These are phyloP conservation scores for Achaetomium macrosporum DNA, from an alignment of 2,329 filamentous ascomycete species.

Conservation along the genomic window DNA sequence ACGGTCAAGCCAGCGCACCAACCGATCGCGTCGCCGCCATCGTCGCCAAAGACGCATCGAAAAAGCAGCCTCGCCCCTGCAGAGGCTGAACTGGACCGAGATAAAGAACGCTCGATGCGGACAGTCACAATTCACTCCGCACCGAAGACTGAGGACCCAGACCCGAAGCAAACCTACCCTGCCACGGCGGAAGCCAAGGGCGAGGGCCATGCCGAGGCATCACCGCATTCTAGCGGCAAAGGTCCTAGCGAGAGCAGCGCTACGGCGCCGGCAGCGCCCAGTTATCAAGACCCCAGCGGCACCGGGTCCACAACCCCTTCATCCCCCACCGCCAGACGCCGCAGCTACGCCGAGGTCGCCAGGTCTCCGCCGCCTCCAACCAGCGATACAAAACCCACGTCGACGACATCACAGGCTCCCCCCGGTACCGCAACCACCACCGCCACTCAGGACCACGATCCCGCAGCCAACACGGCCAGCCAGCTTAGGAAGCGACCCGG, in stretches of 20 bases:
- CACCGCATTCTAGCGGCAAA: neutral
- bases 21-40: neutral
- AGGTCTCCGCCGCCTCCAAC: neutral
- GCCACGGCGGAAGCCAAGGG: neutral
- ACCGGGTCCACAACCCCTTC: neutral
- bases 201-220: neutral
- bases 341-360: slow-evolving; percentile 6
- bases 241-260: neutral
- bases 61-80: neutral
- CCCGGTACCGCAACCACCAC: neutral
- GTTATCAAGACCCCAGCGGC: neutral
- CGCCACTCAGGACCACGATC: neutral
- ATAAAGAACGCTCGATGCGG: slow-evolving; percentile 1
- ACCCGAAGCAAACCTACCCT: neutral
- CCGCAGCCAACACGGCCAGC: neutral
- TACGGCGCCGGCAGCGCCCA: too few relatives aligned
- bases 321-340: neutral
- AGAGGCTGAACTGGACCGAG: neutral
- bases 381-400: neutral
- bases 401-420: neutral
- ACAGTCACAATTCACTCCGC: neutral
- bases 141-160: neutral
- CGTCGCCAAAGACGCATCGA: neutral
- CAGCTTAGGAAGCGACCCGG: neutral
- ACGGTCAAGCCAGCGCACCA: slow-evolving; percentile 15